Evolutionary conservation across 2,329 filamentous ascomycete genomes (phyloP).

Genomic region (Sphaerulina musiva): DNA sequence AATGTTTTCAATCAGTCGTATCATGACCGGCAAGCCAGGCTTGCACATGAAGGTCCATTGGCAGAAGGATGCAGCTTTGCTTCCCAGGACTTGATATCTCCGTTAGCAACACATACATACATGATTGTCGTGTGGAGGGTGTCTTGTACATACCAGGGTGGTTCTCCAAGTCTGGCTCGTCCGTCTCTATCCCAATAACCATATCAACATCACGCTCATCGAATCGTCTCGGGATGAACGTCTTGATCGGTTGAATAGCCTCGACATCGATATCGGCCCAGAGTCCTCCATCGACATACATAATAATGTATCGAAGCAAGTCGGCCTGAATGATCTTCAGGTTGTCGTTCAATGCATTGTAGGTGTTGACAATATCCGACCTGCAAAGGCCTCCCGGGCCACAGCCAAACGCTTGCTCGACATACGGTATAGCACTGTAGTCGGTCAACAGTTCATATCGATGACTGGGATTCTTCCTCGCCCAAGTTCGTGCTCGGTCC

Average conservation of each 20-base stretch:
- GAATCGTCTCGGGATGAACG: conserved; percentile 58
- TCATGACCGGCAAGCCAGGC: conserved; percentile 60
- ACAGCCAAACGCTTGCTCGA: conserved; percentile 58
- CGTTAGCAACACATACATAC: background rate
- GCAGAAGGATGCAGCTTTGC: conserved; percentile 63
- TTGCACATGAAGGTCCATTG: conserved; percentile 70
- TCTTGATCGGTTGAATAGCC: conserved; percentile 46
- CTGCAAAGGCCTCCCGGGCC: conserved; percentile 54
- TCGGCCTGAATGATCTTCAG: conserved; percentile 59
- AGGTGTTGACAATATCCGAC: conserved; percentile 57
- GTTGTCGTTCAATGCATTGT: conserved; percentile 49
- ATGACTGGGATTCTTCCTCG: conserved; percentile 56
- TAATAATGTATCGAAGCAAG: conserved; percentile 57
- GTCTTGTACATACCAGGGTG: conserved; percentile 43
- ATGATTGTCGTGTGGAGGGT: no score
- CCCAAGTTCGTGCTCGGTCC: conserved; percentile 56
- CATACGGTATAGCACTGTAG: conserved; percentile 58
- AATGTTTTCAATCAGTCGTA: conserved; percentile 61
- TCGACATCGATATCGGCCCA: conserved; percentile 57
- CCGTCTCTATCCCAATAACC: conserved; percentile 64
- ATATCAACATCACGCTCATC: conserved; percentile 57
- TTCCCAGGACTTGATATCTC: conserved; percentile 46
- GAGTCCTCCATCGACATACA: conserved; percentile 58
- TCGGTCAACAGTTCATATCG: conserved; percentile 65
- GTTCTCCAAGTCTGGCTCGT: conserved; percentile 57